These are phyloP conservation scores for Carex cristatella DNA, from an alignment of 176 grass and related monocot species.

Conservation along the genomic window DNA sequence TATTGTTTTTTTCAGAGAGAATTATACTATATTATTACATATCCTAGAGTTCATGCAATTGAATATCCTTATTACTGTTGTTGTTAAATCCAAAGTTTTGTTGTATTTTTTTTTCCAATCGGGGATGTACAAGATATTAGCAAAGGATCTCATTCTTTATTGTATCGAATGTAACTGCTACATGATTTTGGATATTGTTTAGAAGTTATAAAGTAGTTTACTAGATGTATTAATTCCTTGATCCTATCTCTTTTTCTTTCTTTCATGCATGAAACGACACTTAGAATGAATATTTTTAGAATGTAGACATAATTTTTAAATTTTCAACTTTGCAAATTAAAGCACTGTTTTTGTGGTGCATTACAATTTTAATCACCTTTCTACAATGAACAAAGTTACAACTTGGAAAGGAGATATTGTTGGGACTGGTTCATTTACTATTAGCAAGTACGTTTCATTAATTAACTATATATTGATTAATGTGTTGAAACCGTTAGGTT, in stretches of 20 bases:
- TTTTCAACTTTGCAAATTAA: background rate
- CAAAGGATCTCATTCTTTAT: slow-evolving; percentile 41
- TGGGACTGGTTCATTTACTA: background rate
- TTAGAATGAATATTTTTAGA: background rate
- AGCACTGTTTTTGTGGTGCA: background rate
- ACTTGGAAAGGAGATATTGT: background rate
- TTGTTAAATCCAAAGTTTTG: slow-evolving; percentile 24
- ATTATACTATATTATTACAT: slow-evolving; percentile 15
- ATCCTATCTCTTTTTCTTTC: slow-evolving; percentile 14
- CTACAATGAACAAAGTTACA: background rate
- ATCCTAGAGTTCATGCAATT: slow-evolving; percentile 27
- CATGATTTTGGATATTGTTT: slow-evolving; percentile 30
- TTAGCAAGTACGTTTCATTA: background rate
- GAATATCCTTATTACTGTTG: slow-evolving; percentile 18
- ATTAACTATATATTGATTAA: background rate
- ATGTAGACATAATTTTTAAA: background rate
- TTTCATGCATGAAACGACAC: background rate
- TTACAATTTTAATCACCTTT: background rate
- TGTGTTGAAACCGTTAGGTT: background rate
- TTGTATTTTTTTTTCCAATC: slow-evolving; percentile 15
- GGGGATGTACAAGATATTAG: slow-evolving; percentile 19
- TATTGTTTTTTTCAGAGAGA: slow-evolving; percentile 21
- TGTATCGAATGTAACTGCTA: slow-evolving; percentile 27
- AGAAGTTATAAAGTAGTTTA: slow-evolving; percentile 36
- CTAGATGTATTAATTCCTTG: slow-evolving; percentile 19